phyloP scores from a whole-genome alignment of 1,284 basidiomycete species.

The Porodaedalea pini region DNA sequence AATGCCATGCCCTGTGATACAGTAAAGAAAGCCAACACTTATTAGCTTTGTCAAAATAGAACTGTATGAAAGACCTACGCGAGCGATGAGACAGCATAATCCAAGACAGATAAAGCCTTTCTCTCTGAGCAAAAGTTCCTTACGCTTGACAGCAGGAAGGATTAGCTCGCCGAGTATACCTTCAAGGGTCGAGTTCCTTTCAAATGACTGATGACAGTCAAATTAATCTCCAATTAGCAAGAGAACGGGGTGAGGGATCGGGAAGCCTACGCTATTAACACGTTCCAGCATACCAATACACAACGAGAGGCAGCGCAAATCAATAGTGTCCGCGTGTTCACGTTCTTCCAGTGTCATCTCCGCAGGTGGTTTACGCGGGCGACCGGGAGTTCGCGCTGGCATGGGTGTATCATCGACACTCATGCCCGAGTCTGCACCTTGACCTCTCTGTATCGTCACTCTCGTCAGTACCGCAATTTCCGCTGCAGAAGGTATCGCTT shows the following conservation, averaged over 20 bases:
- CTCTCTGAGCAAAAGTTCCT: conserved; percentile 51
- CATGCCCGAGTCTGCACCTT: conserved; percentile 32
- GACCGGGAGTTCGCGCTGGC: conserved; percentile 26
- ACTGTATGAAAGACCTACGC: conserved; percentile 36
- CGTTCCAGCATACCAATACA: conserved; percentile 91
- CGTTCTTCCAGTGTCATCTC: conserved; percentile 60
- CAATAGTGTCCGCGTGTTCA: conserved; percentile 62
- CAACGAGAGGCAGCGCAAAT: conserved; percentile 82
- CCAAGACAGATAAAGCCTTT: conserved; percentile 54
- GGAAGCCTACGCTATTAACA: conserved; percentile 71
- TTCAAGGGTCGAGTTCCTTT: conserved; percentile 59
- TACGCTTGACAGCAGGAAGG: conserved; percentile 53
- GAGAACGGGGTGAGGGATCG: not conserved
- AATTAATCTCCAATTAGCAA: conserved; percentile 16
- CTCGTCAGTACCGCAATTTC: not conserved
- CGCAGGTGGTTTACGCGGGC: conserved; percentile 40
- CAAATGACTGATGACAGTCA: conserved; percentile 63
- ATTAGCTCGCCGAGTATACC: conserved; percentile 59
- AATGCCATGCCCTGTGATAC: conserved; percentile 75
- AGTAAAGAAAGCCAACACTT: not conserved
- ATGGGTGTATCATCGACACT: conserved; percentile 35
- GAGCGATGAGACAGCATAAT: conserved; percentile 47
- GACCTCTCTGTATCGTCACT: conserved; percentile 19
- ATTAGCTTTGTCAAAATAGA: not conserved
- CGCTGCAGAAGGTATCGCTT: conserved; percentile 4